Evolutionary conservation across 2,329 filamentous ascomycete genomes (phyloP).

Genomic region (Chaetomium olivaceum): DNA sequence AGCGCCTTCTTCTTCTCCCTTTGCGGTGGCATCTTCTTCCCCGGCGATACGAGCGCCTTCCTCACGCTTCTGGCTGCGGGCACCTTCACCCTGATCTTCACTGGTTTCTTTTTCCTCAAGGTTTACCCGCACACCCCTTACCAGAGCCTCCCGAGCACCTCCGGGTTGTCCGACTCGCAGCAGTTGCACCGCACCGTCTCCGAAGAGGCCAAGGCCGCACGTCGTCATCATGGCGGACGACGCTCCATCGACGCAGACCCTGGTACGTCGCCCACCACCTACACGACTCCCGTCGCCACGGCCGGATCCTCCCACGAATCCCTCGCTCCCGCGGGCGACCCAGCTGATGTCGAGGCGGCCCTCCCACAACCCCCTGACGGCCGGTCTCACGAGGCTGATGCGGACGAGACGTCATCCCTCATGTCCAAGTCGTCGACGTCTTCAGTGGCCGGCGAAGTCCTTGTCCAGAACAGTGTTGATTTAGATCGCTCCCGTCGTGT

Average conservation of each 20-base stretch:
- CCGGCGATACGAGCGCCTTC: constrained; percentile 79
- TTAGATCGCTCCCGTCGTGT: constrained; percentile 73
- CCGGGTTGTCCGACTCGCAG: constrained; percentile 41
- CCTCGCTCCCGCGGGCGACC: constrained; percentile 13
- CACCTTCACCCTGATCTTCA: constrained; percentile 72
- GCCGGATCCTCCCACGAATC: constrained; percentile 27
- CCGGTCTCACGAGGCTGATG: constrained; percentile 37
- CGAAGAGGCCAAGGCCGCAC: constrained; percentile 43
- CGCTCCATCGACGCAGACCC: constrained; percentile 53
- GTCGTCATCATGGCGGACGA: constrained; percentile 42
- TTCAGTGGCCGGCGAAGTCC: constrained; percentile 51
- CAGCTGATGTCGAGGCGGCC: constrained; percentile 35
- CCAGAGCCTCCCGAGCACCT: constrained; percentile 51
- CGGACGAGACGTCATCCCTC: constrained; percentile 79
- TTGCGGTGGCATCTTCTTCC: constrained; percentile 74
- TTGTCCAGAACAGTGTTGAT: constrained; percentile 64
- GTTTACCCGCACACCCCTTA: constrained; percentile 67
- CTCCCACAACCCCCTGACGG: constrained; percentile 28
- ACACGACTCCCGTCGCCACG: constrained; percentile 34
- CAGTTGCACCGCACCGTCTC: constrained; percentile 46
- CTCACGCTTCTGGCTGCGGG: constrained; percentile 77
- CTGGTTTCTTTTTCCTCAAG: constrained; percentile 81
- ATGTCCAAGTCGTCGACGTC: constrained; percentile 66
- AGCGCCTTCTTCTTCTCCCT: constrained; percentile 96
- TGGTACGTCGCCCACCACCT: constrained; percentile 62